Conservation (phyloP, 495 filamentous ascomycete species). For the Annulohypoxylon bovei region DNA sequence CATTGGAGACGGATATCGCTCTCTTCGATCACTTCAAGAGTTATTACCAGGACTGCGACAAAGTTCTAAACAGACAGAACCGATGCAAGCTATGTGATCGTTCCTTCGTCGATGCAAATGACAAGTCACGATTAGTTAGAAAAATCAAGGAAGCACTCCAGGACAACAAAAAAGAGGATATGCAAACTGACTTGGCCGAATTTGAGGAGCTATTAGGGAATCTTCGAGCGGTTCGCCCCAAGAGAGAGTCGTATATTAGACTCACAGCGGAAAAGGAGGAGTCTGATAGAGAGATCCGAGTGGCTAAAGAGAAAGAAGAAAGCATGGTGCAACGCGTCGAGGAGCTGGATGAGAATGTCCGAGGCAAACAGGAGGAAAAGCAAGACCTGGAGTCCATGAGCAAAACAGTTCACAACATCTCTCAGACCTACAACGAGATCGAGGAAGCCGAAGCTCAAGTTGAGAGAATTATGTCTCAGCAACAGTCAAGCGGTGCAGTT, state of each 20-base stretch:
- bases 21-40: slow-evolving; percentile 68
- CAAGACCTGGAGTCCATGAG: slow-evolving; percentile 78
- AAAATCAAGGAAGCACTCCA: slow-evolving; percentile 69
- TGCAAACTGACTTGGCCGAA: slow-evolving; percentile 63
- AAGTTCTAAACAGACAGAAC: slow-evolving; percentile 67
- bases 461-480: slow-evolving; percentile 72
- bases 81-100: slow-evolving; percentile 77
- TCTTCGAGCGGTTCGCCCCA: slow-evolving; percentile 67
- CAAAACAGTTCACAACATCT: slow-evolving; percentile 80
- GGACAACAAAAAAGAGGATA: slow-evolving; percentile 61
- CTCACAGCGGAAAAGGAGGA: slow-evolving; percentile 76
- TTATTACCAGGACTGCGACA: slow-evolving; percentile 71
- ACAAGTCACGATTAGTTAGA: slow-evolving; percentile 66
- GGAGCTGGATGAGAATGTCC: slow-evolving; percentile 74
- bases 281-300: slow-evolving; percentile 68
- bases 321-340: slow-evolving; percentile 73
- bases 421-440: slow-evolving; percentile 76
- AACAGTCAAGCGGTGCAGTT: slow-evolving; percentile 69
- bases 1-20: slow-evolving; percentile 69
- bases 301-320: slow-evolving; percentile 64
- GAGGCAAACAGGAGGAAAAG: slow-evolving; percentile 69
- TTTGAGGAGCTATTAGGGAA: slow-evolving; percentile 64
- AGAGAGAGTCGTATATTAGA: slow-evolving; percentile 77
- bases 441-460: slow-evolving; percentile 74
- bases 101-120: slow-evolving; percentile 63